Evolutionary conservation across 2,329 filamentous ascomycete species (phyloP).

Genomic region (Rutstroemia sp.): DNA sequence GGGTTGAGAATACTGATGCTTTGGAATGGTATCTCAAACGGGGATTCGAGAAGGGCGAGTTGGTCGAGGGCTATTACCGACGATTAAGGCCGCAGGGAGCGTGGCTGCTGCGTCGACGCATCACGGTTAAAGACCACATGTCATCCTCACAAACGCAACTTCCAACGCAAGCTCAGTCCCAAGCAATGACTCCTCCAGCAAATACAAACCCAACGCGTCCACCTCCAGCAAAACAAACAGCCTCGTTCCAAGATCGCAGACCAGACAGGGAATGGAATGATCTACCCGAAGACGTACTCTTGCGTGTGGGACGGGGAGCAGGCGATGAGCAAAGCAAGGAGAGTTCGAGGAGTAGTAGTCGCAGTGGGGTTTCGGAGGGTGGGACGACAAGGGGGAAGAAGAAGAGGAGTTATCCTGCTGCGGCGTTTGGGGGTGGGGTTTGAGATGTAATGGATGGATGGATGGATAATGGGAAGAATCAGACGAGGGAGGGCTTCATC

Average conservation of each 20-base stretch:
- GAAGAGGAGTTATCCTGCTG: conserved; percentile 54
- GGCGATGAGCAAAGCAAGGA: conserved; percentile 26
- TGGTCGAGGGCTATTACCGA: conserved; percentile 52
- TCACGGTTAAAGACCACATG: conserved; percentile 24
- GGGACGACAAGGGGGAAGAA: conserved; percentile 38
- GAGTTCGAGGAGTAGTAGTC: conserved; percentile 49
- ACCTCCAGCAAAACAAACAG: conserved; percentile 3
- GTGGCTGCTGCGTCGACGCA: conserved; percentile 46
- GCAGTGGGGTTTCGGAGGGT: conserved; percentile 39
- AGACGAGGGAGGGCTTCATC: no score
- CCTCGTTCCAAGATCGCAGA: conserved; percentile 51
- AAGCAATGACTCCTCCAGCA: conserved; percentile 22
- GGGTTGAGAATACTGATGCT: conserved; percentile 58
- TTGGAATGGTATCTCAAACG: conserved; percentile 54
- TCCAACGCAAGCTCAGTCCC: not conserved
- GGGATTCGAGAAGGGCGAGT: conserved; percentile 43
- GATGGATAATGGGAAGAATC: no score
- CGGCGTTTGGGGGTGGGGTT: conserved; percentile 43
- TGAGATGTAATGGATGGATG: not conserved
- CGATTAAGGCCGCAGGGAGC: conserved; percentile 55
- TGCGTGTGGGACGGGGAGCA: conserved; percentile 25
- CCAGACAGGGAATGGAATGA: conserved; percentile 61
- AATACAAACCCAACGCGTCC: conserved; percentile 42
- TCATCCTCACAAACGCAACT: not conserved
- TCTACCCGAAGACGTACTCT: conserved; percentile 48